Evolutionary conservation across 352 stramenopile genomes (phyloP), one percentile per base, ranked within the genome.

Genomic region (Phytopythium oedochilum): DNA sequence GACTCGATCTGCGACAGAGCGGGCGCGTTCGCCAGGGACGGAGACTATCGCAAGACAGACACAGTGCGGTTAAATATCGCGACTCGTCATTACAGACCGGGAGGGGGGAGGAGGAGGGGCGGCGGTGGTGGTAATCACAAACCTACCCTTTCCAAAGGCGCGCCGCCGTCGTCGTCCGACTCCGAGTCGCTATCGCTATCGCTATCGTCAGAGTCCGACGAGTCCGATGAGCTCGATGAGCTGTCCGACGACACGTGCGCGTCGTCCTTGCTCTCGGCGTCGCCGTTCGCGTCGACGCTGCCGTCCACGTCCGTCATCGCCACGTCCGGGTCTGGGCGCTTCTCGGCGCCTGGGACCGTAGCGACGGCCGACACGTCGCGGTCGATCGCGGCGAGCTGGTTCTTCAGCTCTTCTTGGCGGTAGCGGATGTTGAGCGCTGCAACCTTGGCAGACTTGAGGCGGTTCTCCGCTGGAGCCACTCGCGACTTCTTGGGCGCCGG

Each of bases 101-200:
- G n/a, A n/a, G n/a, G n/a, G n/a, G n/a, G n/a, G n/a, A n/a, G n/a
- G n/a, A n/a, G n/a, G n/a, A n/a, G 6, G 23, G 15, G 3, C 10
- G 5, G 15, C 35, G 26, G 15, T 5, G 7, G n/a, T 0, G 32
- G 29, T 25, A 34, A 17, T 76, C 61, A 80, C 59, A 83, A 78
- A 92, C 80, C 71, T 71, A 92, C 83, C 82, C 81, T 79, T 83
- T 95, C 71, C 26, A 95, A 70, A 81, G 81, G 83, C 73, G 68
- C 74, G 43, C 67, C 79, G 42, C 64, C 68, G 32, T 86, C 86
- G 34, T 86, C 86, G 43, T 93, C 80, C 32, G 83, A 95, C 58
- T 94, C 85, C 31, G 77, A 90, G 31, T 93, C 83, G 75, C 83
- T 92, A 65, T 92, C 83, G 72, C 82, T 92, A 63, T 90, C 81